Conservation (phyloP, 2,329 filamentous ascomycete genomes). For the Cladosporium colombiae region DNA sequence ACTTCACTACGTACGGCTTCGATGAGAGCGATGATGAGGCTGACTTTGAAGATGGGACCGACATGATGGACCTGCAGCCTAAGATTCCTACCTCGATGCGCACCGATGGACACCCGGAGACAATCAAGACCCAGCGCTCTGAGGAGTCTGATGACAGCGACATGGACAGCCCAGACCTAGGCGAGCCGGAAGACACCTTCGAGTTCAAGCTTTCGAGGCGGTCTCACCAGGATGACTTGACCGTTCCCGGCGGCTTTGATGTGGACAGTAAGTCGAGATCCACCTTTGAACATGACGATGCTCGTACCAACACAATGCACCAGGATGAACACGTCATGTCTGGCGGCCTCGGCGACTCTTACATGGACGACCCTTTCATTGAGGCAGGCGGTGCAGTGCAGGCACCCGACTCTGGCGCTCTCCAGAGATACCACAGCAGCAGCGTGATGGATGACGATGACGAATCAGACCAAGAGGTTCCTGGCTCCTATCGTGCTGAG, state of each 20-base stretch:
- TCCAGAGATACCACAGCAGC: slow-evolving; percentile 31
- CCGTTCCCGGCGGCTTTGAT: slow-evolving; percentile 79
- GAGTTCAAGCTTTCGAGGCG: slow-evolving; percentile 53
- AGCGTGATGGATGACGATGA: slow-evolving; percentile 59
- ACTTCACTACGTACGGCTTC: slow-evolving; percentile 93
- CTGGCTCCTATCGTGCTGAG: slow-evolving; percentile 74
- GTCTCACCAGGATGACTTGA: slow-evolving; percentile 42
- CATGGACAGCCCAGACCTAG: slow-evolving; percentile 20
- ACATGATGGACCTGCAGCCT: slow-evolving; percentile 20
- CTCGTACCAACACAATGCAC: slow-evolving; percentile 40
- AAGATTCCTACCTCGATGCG: slow-evolving; percentile 15
- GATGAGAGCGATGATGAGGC: slow-evolving; percentile 70
- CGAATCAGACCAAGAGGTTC: slow-evolving; percentile 73
- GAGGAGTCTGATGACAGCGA: slow-evolving; percentile 18
- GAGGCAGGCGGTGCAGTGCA: slow-evolving; percentile 35
- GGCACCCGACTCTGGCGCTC: slow-evolving; percentile 31
- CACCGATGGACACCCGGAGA: slow-evolving; percentile 26
- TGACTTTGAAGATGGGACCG: slow-evolving; percentile 52
- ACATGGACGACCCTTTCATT: slow-evolving; percentile 30
- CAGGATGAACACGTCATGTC: slow-evolving; percentile 45
- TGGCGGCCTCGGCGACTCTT: slow-evolving; percentile 26
- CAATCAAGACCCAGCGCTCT: slow-evolving; percentile 6
- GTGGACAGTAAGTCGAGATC: slow-evolving; percentile 13
- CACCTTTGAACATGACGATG: slow-evolving; percentile 45
- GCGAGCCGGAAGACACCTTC: slow-evolving; percentile 53